Conservation (phyloP, 352 stramenopile species). For the Phytophthora litchii region DNA sequence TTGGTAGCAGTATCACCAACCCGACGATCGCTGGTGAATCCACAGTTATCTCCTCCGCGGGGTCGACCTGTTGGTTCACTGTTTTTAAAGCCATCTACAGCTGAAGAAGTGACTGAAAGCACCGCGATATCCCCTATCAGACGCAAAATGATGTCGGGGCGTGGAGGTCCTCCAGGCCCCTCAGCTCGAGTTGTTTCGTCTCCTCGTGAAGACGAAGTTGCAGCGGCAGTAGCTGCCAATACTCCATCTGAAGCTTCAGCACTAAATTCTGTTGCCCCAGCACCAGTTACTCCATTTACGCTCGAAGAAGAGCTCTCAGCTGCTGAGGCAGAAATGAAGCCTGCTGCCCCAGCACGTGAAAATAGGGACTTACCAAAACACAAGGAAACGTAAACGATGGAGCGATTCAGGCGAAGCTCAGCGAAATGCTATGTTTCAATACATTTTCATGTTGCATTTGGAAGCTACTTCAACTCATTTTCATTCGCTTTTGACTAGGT, state of each 20-base stretch:
- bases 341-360: neutral
- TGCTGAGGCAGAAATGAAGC: constrained; percentile 18
- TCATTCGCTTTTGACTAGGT: too few species aligned
- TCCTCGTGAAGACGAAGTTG: constrained; percentile 52
- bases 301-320: constrained; percentile 27
- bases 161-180: constrained; percentile 12
- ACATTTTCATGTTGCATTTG: neutral
- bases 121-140: constrained; percentile 45
- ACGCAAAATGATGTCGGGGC: constrained; percentile 51
- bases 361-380: neutral
- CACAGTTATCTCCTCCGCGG: constrained; percentile 21
- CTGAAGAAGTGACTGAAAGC: constrained; percentile 6
- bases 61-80: constrained; percentile 7
- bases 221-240: constrained; percentile 14
- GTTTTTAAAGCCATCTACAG: constrained; percentile 5
- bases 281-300: constrained; percentile 10
- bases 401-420: neutral
- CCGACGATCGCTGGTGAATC: constrained; percentile 6
- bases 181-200: constrained; percentile 31
- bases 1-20: constrained; percentile 6
- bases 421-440: neutral
- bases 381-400: neutral
- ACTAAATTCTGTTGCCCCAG: constrained; percentile 6
- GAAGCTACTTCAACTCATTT: neutral
- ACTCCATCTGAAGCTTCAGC: neutral